These are phyloP conservation scores for Serendipita sp. DNA, from an alignment of 768 basidiomycete species.

Conservation along the genomic window DNA sequence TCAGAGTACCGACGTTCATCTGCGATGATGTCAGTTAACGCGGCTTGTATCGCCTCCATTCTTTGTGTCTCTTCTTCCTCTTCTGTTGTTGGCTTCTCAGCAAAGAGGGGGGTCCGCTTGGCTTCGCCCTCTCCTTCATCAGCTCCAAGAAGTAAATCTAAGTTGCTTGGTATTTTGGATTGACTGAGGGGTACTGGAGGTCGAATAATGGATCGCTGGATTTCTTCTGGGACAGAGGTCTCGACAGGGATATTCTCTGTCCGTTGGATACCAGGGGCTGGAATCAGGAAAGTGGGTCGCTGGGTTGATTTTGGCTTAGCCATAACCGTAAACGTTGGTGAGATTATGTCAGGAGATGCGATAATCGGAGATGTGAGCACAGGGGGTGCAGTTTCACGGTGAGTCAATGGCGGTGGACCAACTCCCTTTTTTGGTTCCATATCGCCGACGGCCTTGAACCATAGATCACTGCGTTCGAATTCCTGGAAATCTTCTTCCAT, in stretches of 20 bases:
- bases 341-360: not conserved
- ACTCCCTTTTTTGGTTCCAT: constrained; percentile 15
- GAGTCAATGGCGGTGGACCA: not conserved
- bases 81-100: constrained; percentile 17
- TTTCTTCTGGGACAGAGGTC: constrained; percentile 17
- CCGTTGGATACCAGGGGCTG: constrained; percentile 6
- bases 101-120: constrained; percentile 26
- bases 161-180: constrained; percentile 43
- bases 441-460: constrained; percentile 78
- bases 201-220: constrained; percentile 42
- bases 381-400: not conserved
- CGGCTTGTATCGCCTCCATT: constrained; percentile 95
- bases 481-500: constrained; percentile 89
- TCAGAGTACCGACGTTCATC: constrained; percentile 37
- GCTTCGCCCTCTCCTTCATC: constrained; percentile 4
- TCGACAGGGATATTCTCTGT: constrained; percentile 6
- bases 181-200: constrained; percentile 51
- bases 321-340: not conserved
- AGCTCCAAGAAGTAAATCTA: constrained; percentile 5
- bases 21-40: constrained; percentile 89
- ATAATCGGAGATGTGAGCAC: not conserved
- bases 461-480: constrained; percentile 78
- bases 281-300: constrained; percentile 11
- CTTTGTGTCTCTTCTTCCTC: constrained; percentile 57
- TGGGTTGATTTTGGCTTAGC: constrained; percentile 1